A percentile compares a stretch with the other conserved stretches of the same genome.
Conservation (phyloP, 2,329 filamentous ascomycete species). For the Colletotrichum truncatum region DNA sequence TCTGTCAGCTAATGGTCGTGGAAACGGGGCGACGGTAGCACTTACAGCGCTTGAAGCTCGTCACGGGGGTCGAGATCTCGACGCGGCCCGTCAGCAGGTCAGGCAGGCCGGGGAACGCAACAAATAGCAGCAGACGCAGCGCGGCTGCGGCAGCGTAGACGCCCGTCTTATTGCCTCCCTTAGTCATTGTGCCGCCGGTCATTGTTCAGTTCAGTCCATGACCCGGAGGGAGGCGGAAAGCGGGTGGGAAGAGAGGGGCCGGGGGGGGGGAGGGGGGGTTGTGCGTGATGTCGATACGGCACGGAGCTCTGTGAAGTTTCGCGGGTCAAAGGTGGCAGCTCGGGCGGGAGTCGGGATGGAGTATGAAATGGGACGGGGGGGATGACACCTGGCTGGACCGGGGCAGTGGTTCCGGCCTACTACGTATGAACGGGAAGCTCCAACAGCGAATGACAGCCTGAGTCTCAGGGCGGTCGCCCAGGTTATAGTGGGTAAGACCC, state of each 20-base stretch:
- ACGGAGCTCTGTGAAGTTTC: conserved; percentile 6
- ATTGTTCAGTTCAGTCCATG: conserved; percentile 31
- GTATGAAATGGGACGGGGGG: conserved; percentile 23
- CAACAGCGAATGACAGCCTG: conserved; percentile 14
- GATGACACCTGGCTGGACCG: conserved; percentile 36
- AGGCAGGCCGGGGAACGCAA: conserved; percentile 83
- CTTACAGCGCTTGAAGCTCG: conserved; percentile 96
- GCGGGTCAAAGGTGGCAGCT: neutral
- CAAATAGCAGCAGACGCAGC: conserved; percentile 82
- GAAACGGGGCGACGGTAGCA: conserved; percentile 14
- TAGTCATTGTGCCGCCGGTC: conserved; percentile 43
- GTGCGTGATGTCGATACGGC: neutral
- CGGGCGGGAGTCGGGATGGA: conserved; percentile 19
- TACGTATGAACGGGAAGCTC: conserved; percentile 2
- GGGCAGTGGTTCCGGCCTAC: conserved; percentile 7
- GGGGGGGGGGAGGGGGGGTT: neutral
- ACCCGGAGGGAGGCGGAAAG: conserved; percentile 6
- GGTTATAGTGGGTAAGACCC: conserved; percentile 24
- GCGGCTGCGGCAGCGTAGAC: conserved; percentile 81
- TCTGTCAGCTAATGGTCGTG: conserved; percentile 7
- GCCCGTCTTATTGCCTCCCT: conserved; percentile 50
- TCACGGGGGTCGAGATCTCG: conserved; percentile 96
- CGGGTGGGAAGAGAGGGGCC: neutral
- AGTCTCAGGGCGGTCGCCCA: conserved; percentile 10
- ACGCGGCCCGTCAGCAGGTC: conserved; percentile 89